These are phyloP conservation scores for Geotrichum siamense DNA, from an alignment of 1,139 yeast species.

Conservation along the genomic window DNA sequence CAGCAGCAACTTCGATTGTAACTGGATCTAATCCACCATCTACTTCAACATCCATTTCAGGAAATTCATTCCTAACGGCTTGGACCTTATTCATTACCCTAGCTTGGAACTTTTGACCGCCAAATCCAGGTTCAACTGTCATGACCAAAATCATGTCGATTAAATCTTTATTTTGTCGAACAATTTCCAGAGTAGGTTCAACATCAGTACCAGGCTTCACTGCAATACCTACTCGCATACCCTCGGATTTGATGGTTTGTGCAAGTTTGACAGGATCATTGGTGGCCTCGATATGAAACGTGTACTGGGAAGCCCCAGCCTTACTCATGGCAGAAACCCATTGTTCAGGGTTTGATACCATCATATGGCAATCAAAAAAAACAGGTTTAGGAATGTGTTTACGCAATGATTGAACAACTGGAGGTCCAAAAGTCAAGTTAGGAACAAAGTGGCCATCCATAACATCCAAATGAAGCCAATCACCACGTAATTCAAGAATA, in stretches of 20 bases:
- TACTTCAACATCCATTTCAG: conserved; percentile 81
- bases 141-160: conserved; percentile 90
- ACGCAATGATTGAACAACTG: conserved; percentile 75
- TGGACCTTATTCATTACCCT: conserved; percentile 96
- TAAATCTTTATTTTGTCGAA: conserved; percentile 38
- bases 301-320: conserved; percentile 94
- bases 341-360: conserved; percentile 90
- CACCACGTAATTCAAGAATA: conserved; percentile 69
- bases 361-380: conserved; percentile 98
- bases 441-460: conserved; percentile 99
- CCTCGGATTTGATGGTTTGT: conserved; percentile 62
- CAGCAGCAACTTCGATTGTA: conserved; percentile 77
- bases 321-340: conserved; percentile 93
- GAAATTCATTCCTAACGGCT: conserved; percentile 62
- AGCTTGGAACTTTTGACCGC: conserved; percentile 94
- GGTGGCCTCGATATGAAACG: conserved; percentile 94
- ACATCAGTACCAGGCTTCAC: conserved; percentile 91
- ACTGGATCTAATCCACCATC: conserved; percentile 94
- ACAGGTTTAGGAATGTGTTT: conserved; percentile 65
- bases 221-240: conserved; percentile 94
- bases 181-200: conserved; percentile 71
- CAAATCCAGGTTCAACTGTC: conserved; percentile 99
- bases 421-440: conserved; percentile 89
- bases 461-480: conserved; percentile 96
- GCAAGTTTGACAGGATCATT: conserved; percentile 70